A percentile compares a stretch with the other conserved stretches of the same genome.
These are phyloP conservation scores for Leishmania mexicana DNA, from an alignment of 208 protist species.

Conservation along the genomic window DNA sequence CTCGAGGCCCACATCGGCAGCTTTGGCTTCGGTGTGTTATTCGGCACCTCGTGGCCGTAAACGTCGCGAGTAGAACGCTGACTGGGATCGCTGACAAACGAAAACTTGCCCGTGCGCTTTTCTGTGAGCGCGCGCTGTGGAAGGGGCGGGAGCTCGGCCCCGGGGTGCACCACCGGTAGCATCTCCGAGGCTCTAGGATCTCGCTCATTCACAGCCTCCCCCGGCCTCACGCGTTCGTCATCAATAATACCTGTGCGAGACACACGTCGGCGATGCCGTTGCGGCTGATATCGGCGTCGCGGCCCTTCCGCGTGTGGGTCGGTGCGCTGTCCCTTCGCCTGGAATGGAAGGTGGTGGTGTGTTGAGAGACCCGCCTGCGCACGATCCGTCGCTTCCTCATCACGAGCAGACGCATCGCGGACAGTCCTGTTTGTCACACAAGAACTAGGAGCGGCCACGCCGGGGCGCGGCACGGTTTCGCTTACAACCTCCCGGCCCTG, in stretches of 20 bases:
- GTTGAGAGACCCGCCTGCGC: neutral
- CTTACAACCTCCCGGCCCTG: neutral
- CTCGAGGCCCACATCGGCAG: slow-evolving; percentile 79
- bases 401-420: neutral
- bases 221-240: neutral
- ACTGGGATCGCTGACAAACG: slow-evolving; percentile 42
- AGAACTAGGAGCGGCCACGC: neutral
- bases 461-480: neutral
- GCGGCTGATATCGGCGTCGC: neutral
- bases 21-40: slow-evolving; percentile 62
- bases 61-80: slow-evolving; percentile 20
- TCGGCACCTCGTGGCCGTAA: slow-evolving; percentile 48
- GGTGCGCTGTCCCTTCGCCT: slow-evolving; percentile 8
- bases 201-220: neutral
- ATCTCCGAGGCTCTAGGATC: neutral
- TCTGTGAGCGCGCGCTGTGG: slow-evolving; percentile 1
- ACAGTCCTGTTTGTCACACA: neutral
- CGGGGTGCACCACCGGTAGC: slow-evolving; percentile 22
- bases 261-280: neutral
- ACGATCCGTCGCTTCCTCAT: neutral
- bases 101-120: slow-evolving; percentile 40
- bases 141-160: neutral
- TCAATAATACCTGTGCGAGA: neutral
- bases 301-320: neutral
- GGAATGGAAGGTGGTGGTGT: slow-evolving; percentile 9